Base-by-base conservation (phyloP, 148 eudicot genomes). In the Rhododendron molle region DNA sequence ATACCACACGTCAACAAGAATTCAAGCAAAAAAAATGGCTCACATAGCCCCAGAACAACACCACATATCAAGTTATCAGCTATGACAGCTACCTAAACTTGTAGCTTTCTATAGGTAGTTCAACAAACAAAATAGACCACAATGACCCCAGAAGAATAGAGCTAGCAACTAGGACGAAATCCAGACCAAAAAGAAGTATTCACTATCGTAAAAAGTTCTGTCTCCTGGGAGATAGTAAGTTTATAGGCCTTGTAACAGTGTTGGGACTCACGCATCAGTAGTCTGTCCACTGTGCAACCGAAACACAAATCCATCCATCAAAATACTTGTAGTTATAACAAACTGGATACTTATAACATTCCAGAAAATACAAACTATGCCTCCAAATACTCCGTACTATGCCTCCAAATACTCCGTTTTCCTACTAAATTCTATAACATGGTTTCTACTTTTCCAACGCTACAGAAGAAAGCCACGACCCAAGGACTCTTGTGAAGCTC, bases 1-100 rank as follows among this genome's bases (percentile, higher is more conserved):
- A 32, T 14, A 34, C 13, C 67, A 50, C 34, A 47, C 21, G 9
- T 76, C 47, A 73, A 72, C 46, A 28, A 71, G 18, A 54, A 2
- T 16, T 20, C 65, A 83, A 83, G 32, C 84, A 82, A 83, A 44
- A 58, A 67, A 83, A 30, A 72, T 47, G 43, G 85, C 18, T 4
- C 76, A 26, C 71, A 26, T 65, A 23, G 30, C 32, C 34, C 73
- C 73, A 67, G 32, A 67, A 26, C 3, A 56, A 67, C 73, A 67
- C 34, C 73, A 67, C 14, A 26, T 67, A 11, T n/a, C 73, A 67
- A 67, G 32, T 26, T 67, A 67, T 67, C 73, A 67, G 26, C 73
- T 67, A 67, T 28, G 32, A 67, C 28, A 26, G 11, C 73, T 67
- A 67, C 73, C 34, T 67, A 67, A 67, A 26, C 73, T 67, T 67